These are phyloP conservation scores for Stephania yunnanensis DNA, from an alignment of 164 flowering plant genomes.

Conservation along the genomic window DNA sequence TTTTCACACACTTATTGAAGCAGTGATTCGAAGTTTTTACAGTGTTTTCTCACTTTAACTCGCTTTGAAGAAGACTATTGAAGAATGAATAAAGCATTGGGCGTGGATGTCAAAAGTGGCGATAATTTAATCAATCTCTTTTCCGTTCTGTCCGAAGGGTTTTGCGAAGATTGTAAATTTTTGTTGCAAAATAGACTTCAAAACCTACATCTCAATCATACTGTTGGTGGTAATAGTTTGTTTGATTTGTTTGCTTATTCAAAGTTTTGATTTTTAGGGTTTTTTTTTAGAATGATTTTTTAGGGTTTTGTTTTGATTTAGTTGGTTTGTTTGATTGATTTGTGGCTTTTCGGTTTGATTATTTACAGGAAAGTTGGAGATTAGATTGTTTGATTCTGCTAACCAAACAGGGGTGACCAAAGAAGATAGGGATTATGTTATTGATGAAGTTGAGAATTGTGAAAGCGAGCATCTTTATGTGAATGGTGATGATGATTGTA, in stretches of 20 bases:
- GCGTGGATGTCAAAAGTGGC: not conserved
- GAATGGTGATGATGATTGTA: too few relatives aligned
- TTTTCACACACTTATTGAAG: not conserved
- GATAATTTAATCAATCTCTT: not conserved
- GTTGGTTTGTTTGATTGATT: not conserved
- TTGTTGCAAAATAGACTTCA: not conserved
- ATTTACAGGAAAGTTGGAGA: not conserved
- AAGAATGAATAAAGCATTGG: not conserved
- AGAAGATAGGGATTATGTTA: not conserved
- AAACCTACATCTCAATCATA: not conserved
- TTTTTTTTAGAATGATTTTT: not conserved
- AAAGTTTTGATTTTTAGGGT: not conserved
- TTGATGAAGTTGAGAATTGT: not conserved
- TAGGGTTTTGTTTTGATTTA: not conserved
- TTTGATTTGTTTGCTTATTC: not conserved
- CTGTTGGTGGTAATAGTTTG: not conserved
- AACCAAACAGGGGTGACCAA: not conserved
- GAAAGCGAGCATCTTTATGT: too few relatives aligned
- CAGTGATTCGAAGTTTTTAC: too few relatives aligned
- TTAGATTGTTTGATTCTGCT: not conserved
- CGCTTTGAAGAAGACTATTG: not conserved
- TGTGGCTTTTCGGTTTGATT: not conserved
- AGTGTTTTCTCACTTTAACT: not conserved
- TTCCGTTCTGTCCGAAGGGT: not conserved
- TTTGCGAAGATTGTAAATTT: slow-evolving; percentile 1